Base-by-base conservation (phyloP, 2,329 filamentous ascomycete genomes). In the Monosporascus ibericus region DNA sequence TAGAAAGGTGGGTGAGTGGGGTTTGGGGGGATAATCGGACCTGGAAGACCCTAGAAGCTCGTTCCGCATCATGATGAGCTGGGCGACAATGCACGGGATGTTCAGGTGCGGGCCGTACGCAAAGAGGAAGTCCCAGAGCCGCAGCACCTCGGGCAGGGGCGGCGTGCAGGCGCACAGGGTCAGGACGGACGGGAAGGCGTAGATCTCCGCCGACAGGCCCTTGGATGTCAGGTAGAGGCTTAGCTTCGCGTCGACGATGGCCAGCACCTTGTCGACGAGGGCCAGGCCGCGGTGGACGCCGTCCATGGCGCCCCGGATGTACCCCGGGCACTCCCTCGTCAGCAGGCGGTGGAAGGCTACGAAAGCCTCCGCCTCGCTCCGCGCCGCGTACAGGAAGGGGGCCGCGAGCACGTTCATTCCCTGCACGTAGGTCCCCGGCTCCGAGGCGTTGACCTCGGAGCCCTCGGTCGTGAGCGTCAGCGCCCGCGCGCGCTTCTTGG, bases 371-470 rank as follows among this genome's bases (percentile, higher is more conserved):
- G 92, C 87, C 72, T 99, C 94, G 68, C 90, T 96, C 53, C 91
- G 86, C 1, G 94, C 92, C 5, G 90, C 91, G 68, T 99, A 99
- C 46, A 99, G 78, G 66, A 99, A 96, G 0, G 94, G 94, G 1
- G 94, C 94, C 9, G 92, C 92, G 17, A 99, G 81, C 40, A 99
- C 94, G 67, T 99, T 99, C 92, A 99, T 97, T 60, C 94, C 94
- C 71, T 99, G 94, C 2, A 99, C 92, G 63, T 99, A 99, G 40
- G 89, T 92, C 34, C 91, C 90, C 11, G 89, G 81, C 61, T 90
- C 86, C 34, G 75, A 72, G 3, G 74, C 75, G 52, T 79, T 80
- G 6, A 76, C 75, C 57, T 86, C 83, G 59, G 86, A 79, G 55
- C 84, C 78, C 64, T 86, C 83, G 0, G 80, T 85, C 1, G 81